A percentile compares a stretch with the other conserved stretches of the same genome.
Evolutionary conservation across 805 yeast genomes (phyloP).

Genomic region (Wickerhamiella spandovensis): DNA sequence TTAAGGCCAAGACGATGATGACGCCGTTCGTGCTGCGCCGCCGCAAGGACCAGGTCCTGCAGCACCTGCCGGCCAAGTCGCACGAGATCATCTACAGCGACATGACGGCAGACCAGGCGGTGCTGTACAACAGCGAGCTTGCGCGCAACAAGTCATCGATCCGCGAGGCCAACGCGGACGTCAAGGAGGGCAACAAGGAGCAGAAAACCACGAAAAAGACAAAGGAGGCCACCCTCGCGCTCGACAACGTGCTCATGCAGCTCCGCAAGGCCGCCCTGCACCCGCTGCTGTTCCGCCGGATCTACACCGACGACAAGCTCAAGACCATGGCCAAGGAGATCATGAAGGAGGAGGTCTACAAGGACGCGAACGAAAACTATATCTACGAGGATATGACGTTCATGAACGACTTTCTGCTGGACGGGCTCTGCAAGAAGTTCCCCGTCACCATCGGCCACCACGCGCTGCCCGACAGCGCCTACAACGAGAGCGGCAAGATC

Average conservation of each 20-base stretch:
- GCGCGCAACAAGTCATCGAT: slow-evolving; percentile 18
- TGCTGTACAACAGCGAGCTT: slow-evolving; percentile 51
- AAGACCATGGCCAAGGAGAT: slow-evolving; percentile 62
- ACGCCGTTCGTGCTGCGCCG: slow-evolving; percentile 91
- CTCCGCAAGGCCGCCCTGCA: slow-evolving; percentile 88
- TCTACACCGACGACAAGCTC: slow-evolving; percentile 44
- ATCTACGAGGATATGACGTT: slow-evolving; percentile 90
- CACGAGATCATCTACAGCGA: slow-evolving; percentile 55
- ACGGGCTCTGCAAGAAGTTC: slow-evolving; percentile 58
- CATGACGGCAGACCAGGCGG: slow-evolving; percentile 39
- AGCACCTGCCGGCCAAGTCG: slow-evolving; percentile 70
- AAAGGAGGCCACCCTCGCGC: slow-evolving; percentile 29
- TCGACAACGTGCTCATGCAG: slow-evolving; percentile 70
- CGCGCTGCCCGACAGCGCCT: slow-evolving; percentile 39
- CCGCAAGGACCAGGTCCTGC: slow-evolving; percentile 79
- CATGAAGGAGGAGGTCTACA: slow-evolving; percentile 67
- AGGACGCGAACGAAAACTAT: slow-evolving; percentile 59
- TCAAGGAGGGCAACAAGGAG: slow-evolving; percentile 21
- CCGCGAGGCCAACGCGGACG: slow-evolving; percentile 14
- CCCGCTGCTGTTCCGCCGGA: slow-evolving; percentile 66
- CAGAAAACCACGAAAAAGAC: slow-evolving; percentile 12
- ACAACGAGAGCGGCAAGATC: slow-evolving; percentile 68
- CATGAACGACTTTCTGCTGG: slow-evolving; percentile 85
- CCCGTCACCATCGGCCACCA: slow-evolving; percentile 45
- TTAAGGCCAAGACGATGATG: slow-evolving; percentile 95